Evolutionary conservation across 179 eudicot genomes (phyloP).

Genomic region (Dionaea muscipula): DNA sequence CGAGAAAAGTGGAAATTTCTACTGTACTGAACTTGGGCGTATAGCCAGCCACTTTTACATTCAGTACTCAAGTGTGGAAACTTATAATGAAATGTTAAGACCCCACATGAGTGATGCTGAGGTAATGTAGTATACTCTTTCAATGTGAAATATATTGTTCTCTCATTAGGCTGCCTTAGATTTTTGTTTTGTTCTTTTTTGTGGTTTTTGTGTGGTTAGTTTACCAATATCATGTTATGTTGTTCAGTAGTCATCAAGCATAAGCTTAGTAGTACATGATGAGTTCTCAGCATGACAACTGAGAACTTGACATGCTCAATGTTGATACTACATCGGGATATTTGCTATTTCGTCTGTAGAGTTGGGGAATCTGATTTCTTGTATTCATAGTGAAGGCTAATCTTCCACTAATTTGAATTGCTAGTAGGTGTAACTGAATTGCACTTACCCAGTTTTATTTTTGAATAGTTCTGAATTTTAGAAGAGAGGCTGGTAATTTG

Average conservation of each 20-base stretch:
- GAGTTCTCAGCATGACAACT: too few species aligned
- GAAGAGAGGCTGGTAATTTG: too few species aligned
- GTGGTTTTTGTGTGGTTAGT: too few species aligned
- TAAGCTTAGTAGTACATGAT: too few species aligned
- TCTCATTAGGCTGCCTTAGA: background rate
- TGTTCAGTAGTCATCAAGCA: too few species aligned
- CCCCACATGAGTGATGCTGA: constrained; percentile 96
- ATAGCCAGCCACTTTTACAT: constrained; percentile 98
- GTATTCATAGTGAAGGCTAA: background rate
- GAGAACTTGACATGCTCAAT: too few species aligned
- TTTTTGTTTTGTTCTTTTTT: background rate
- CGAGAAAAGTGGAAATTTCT: constrained; percentile 98
- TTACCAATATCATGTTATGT: too few species aligned
- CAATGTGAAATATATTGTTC: background rate
- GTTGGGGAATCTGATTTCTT: background rate
- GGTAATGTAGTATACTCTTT: constrained; percentile 27
- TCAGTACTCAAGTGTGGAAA: constrained; percentile 96
- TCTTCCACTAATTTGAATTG: too few species aligned
- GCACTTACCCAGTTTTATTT: too few species aligned
- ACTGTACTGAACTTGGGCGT: constrained; percentile 98
- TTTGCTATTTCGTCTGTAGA: too few species aligned
- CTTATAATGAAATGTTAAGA: constrained; percentile 88
- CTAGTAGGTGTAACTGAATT: background rate
- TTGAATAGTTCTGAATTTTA: too few species aligned
- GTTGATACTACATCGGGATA: too few species aligned